Evolutionary conservation across 768 basidiomycete genomes (phyloP), one percentile per base, ranked within the genome.

Genomic region (Lyophyllum decastes): DNA sequence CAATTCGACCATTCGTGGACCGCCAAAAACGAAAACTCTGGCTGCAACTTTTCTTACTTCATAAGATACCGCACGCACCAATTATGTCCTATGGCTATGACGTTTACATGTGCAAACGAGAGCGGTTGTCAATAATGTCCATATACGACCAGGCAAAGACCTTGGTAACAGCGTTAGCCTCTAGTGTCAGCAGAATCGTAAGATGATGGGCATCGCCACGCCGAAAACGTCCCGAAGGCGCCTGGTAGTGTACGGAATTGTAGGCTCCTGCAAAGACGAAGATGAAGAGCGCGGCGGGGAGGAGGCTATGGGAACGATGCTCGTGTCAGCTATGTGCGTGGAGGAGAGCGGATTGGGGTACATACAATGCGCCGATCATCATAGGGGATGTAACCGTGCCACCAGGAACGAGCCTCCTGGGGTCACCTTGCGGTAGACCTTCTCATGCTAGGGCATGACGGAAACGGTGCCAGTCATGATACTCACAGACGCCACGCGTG

Each of bases 261-360:
- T 75, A 78, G n/a, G 69, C 77, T 16, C 77, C 77, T 11, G 77
- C 77, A 64, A 76, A 77, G 1, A 77, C 77, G 57, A 82, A 77
- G 47, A 78, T 69, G 66, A 80, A 77, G 11, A 80, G 69, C 6
- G 76, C 73, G 11, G 68, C 45, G 19, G 78, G 72, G n/a, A 79
- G 69, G 21, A 77, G 53, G 34, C 73, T 76, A 60, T 12, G 49
- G 30, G 43, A 25, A 26, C 27, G 38, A 6, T 26, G 4, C 1
- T 9, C 27, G 16, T 25, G 16, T 51, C 33, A 56, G 30, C n/a
- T 25, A 17, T 45, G 35, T 26, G 2, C 24, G 2, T 30, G 47
- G 16, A 21, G 26, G 50, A 27, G 16, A 54, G n/a, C 33, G 16
- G 54, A 19, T 25, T 21, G 22, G 14, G 49, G 21, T 11, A 66